Percentiles rank a stretch among this genome's conserved stretches.
These are phyloP conservation scores for Didymella keratinophila DNA, from an alignment of 2,329 filamentous ascomycete species.

Conservation along the genomic window DNA sequence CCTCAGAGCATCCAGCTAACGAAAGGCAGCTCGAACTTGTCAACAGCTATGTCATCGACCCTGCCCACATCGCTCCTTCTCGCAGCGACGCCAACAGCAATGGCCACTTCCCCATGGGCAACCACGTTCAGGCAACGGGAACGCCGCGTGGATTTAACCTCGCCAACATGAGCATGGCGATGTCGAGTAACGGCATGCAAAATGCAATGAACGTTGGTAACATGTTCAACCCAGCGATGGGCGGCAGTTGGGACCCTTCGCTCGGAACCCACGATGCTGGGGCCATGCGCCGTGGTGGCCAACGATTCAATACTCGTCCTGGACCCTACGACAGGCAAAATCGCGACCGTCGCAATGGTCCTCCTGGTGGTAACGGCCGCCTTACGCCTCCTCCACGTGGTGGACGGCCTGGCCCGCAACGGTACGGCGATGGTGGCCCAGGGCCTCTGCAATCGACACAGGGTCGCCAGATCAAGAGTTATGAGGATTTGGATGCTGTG, in stretches of 20 bases:
- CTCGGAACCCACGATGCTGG: slow-evolving; percentile 50
- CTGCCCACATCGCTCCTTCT: slow-evolving; percentile 91
- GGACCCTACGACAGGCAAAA: slow-evolving; percentile 53
- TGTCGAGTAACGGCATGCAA: slow-evolving; percentile 61
- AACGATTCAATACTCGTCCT: slow-evolving; percentile 50
- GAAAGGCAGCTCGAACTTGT: slow-evolving; percentile 77
- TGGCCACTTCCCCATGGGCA: slow-evolving; percentile 87
- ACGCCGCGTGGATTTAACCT: slow-evolving; percentile 94
- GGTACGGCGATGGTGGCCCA: slow-evolving; percentile 77
- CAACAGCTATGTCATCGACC: slow-evolving; percentile 93
- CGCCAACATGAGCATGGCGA: slow-evolving; percentile 70
- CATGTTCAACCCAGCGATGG: slow-evolving; percentile 60
- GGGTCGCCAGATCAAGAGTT: slow-evolving; percentile 92
- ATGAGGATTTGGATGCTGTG: slow-evolving; percentile 93
- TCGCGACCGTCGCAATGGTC: slow-evolving; percentile 55
- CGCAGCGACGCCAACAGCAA: slow-evolving; percentile 94
- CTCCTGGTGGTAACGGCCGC: slow-evolving; percentile 56
- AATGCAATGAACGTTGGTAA: slow-evolving; percentile 45
- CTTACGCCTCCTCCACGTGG: slow-evolving; percentile 61
- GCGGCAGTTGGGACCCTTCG: slow-evolving; percentile 66
- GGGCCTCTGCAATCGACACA: slow-evolving; percentile 91
- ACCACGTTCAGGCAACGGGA: slow-evolving; percentile 74
- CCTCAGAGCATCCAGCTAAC: slow-evolving; percentile 14
- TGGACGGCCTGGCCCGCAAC: slow-evolving; percentile 61
- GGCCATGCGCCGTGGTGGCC: slow-evolving; percentile 53